These are phyloP conservation scores for Leishmania braziliensis DNA, from an alignment of 208 protist species.

Conservation along the genomic window DNA sequence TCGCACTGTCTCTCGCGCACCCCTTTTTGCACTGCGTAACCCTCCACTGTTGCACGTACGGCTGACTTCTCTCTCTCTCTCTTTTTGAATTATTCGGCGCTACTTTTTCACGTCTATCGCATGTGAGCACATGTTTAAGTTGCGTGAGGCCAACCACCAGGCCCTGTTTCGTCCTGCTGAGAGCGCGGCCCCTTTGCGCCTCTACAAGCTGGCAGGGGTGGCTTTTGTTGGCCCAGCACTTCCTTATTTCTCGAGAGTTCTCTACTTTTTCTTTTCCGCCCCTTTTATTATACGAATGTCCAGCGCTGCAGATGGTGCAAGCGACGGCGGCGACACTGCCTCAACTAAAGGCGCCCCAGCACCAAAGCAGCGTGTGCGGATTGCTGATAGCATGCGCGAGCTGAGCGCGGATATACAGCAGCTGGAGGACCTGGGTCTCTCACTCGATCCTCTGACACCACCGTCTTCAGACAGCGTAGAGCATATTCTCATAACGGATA, in stretches of 20 bases:
- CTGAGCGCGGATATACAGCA: slow-evolving; percentile 42
- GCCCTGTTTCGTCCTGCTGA: neutral
- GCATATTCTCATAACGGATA: slow-evolving; percentile 76
- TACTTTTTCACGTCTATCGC: neutral
- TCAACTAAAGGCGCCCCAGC: neutral
- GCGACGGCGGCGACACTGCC: neutral
- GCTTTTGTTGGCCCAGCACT: neutral
- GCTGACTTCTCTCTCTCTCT: neutral
- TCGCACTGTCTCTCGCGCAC: neutral
- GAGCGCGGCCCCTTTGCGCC: neutral
- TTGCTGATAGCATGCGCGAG: slow-evolving; percentile 38
- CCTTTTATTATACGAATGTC: neutral
- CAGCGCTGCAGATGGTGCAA: neutral
- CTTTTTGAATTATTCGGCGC: neutral
- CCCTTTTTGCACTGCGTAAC: neutral
- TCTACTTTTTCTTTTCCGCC: neutral
- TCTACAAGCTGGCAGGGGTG: neutral
- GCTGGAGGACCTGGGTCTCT: slow-evolving; percentile 58
- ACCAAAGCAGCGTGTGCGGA: slow-evolving; percentile 14
- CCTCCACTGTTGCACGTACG: too few species aligned
- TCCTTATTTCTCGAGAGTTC: neutral
- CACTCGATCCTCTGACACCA: slow-evolving; percentile 32
- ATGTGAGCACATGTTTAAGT: neutral
- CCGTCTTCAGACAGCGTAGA: slow-evolving; percentile 52
- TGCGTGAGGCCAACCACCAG: neutral